A percentile compares a stretch with the other conserved stretches of the same genome.
Evolutionary conservation across 73 alveolate genomes (phyloP).

Genomic region (Paramecium sonneborni): DNA sequence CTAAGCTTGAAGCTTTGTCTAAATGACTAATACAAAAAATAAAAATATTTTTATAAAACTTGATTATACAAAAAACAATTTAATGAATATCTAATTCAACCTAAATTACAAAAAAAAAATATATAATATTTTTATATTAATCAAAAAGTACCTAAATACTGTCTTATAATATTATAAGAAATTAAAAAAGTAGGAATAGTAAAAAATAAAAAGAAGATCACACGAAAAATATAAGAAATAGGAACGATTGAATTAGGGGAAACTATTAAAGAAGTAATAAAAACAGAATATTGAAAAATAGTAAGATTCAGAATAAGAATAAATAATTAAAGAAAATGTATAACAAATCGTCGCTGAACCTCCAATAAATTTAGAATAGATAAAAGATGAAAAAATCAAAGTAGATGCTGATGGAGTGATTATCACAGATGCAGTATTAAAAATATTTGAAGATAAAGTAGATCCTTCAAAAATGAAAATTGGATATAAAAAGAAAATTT

Average conservation of each 20-base stretch:
- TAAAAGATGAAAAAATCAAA: slow-evolving; percentile 1
- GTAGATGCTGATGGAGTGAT: slow-evolving; percentile 51
- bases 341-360: background rate
- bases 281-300: background rate
- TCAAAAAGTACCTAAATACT: background rate
- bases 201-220: background rate
- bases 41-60: no score
- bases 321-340: background rate
- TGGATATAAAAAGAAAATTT: background rate
- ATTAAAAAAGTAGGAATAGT: background rate
- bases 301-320: background rate
- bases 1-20: no score
- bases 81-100: no score
- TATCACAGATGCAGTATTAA: slow-evolving; percentile 50
- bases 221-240: slow-evolving; percentile 11
- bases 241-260: slow-evolving; percentile 13
- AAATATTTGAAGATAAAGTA: background rate
- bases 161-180: background rate
- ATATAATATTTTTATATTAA: background rate
- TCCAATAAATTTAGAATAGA: background rate
- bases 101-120: no score
- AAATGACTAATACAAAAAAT: no score
- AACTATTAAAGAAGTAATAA: background rate
- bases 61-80: no score
- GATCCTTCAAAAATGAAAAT: slow-evolving; percentile 37